Percentiles rank a stretch among this genome's conserved stretches.
These are phyloP conservation scores for Russula ochroleuca DNA, from an alignment of 768 basidiomycete species.

Conservation along the genomic window DNA sequence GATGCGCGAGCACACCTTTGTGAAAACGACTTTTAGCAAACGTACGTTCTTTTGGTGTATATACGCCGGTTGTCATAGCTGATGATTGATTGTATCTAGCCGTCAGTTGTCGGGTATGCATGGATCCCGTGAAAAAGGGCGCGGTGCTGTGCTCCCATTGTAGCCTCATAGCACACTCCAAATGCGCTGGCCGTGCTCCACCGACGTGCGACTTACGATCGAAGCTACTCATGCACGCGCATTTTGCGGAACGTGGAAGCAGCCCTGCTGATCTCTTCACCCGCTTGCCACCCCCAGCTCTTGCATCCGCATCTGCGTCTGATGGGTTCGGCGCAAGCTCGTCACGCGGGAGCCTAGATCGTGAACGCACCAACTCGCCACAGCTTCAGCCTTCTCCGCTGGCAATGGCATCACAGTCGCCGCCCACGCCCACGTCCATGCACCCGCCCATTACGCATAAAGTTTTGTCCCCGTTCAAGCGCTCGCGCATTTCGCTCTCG, in stretches of 20 bases:
- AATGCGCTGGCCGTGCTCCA: conserved; percentile 67
- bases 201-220: conserved; percentile 79
- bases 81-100: conserved; percentile 43
- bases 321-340: conserved; percentile 22
- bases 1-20: conserved; percentile 73
- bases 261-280: conserved; percentile 54
- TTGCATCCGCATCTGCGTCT: conserved; percentile 10
- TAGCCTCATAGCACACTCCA: conserved; percentile 81
- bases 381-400: neutral
- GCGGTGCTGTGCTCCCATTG: conserved; percentile 87
- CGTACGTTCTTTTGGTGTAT: conserved; percentile 50
- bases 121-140: conserved; percentile 72
- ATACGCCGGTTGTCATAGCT: neutral
- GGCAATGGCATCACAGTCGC: neutral
- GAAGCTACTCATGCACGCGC: conserved; percentile 72
- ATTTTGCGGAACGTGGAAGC: conserved; percentile 68
- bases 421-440: neutral
- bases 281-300: conserved; percentile 42
- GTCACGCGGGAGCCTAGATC: conserved; percentile 22
- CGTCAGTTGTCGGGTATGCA: conserved; percentile 82
- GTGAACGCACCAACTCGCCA: conserved; percentile 13
- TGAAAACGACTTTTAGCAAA: conserved; percentile 90
- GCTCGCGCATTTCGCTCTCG: conserved; percentile 21
- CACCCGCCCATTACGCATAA: conserved; percentile 31
- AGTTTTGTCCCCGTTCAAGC: conserved; percentile 30